Evolutionary conservation across 768 basidiomycete genomes (phyloP).

Genomic region (Boletus rufocinnamomeus): DNA sequence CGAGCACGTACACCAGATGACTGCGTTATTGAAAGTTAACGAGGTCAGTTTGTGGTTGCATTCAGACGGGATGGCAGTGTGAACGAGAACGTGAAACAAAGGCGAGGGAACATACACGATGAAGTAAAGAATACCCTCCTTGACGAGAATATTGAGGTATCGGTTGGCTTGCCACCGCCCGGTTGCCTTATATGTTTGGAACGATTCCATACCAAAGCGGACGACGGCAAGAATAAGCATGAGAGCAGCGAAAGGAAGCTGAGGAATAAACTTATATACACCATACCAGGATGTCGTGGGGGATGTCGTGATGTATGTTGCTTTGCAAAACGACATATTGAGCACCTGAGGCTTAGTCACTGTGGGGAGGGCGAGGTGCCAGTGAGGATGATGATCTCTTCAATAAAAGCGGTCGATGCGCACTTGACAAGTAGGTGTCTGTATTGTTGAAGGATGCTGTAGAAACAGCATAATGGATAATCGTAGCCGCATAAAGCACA

Average conservation of each 20-base stretch:
- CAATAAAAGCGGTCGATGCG: not conserved
- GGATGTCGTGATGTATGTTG: not conserved
- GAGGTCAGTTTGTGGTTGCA: not conserved
- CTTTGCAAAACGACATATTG: conserved; percentile 19
- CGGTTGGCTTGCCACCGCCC: conserved; percentile 13
- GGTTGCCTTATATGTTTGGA: conserved; percentile 12
- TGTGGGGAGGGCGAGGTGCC: not conserved
- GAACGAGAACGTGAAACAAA: not conserved
- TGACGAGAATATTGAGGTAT: conserved; percentile 17
- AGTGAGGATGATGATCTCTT: not conserved
- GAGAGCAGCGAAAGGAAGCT: conserved; percentile 13
- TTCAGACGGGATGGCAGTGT: too few relatives aligned
- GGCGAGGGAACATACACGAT: conserved; percentile 13
- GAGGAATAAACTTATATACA: conserved; percentile 14
- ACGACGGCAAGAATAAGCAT: conserved; percentile 10
- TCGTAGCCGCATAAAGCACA: conserved; percentile 7
- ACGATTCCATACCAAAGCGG: conserved; percentile 9
- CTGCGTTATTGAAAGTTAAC: not conserved
- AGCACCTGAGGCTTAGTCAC: conserved; percentile 14
- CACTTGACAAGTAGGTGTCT: too few relatives aligned
- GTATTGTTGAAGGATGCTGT: too few relatives aligned
- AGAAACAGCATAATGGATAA: conserved; percentile 1
- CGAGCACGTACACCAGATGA: too few relatives aligned
- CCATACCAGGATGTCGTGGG: too few relatives aligned
- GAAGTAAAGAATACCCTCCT: conserved; percentile 23